These are phyloP conservation scores for Thermothielavioides terrestris DNA, from an alignment of 495 filamentous ascomycete genomes.

Conservation along the genomic window DNA sequence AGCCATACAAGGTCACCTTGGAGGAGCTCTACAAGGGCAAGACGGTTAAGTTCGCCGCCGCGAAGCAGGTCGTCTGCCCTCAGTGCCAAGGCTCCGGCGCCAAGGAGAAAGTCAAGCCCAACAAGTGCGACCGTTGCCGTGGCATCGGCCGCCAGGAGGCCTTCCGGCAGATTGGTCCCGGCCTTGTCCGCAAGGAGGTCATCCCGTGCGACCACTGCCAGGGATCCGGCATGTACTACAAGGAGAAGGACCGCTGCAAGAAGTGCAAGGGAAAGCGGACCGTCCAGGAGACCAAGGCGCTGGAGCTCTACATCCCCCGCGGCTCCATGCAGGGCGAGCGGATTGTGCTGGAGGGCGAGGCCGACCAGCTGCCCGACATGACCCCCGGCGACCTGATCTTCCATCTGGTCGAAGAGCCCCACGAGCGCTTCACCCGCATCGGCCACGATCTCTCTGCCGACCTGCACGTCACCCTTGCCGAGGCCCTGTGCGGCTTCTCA, in stretches of 20 bases:
- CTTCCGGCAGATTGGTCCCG: conserved; percentile 68
- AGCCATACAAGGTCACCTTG: conserved; percentile 78
- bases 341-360: conserved; percentile 87
- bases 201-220: conserved; percentile 69
- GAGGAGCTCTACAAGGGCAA: conserved; percentile 98
- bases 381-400: conserved; percentile 93
- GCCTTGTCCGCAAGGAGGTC: conserved; percentile 66
- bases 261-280: conserved; percentile 92
- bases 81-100: conserved; percentile 84
- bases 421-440: conserved; percentile 68
- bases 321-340: conserved; percentile 82
- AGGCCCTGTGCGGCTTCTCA: conserved; percentile 81
- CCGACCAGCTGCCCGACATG: conserved; percentile 84
- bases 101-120: conserved; percentile 82
- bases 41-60: conserved; percentile 89
- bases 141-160: conserved; percentile 65
- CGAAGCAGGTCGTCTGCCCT: conserved; percentile 82
- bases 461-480: conserved; percentile 69
- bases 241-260: conserved; percentile 94
- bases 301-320: conserved; percentile 92
- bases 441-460: conserved; percentile 76
- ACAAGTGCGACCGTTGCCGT: conserved; percentile 73
- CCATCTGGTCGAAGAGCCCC: conserved; percentile 69
- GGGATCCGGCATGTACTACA: conserved; percentile 73
- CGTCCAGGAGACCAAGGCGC: conserved; percentile 73